These are phyloP conservation scores for Gleditsia sinensis DNA, from an alignment of 306 rosid genomes.

Conservation along the genomic window DNA sequence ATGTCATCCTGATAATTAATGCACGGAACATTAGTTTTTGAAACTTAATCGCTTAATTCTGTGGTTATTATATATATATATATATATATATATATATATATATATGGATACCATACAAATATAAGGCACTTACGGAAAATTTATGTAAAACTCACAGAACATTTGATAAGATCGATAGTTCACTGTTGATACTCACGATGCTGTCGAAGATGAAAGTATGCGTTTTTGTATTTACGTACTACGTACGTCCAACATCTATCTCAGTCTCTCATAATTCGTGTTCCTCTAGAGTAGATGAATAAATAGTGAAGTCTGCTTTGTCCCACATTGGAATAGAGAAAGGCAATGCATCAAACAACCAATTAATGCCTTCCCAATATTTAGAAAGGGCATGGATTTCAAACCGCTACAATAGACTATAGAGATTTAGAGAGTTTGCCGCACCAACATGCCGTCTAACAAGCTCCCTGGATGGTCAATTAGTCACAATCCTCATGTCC, in stretches of 20 bases:
- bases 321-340: neutral
- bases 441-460: slow-evolving; percentile 45
- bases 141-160: neutral
- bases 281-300: no score
- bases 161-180: no score
- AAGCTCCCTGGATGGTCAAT: slow-evolving; percentile 39
- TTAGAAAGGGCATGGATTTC: neutral
- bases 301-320: neutral
- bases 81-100: no score
- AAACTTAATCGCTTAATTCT: no score
- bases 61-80: no score
- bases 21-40: no score
- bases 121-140: neutral
- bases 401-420: neutral
- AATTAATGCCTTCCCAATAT: neutral
- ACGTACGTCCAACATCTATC: neutral
- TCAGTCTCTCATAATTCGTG: neutral
- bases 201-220: no score
- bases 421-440: slow-evolving; percentile 49
- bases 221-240: neutral
- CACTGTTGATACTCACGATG: no score
- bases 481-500: slow-evolving; percentile 41
- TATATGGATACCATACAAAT: neutral
- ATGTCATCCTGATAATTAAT: no score
- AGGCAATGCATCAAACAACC: neutral